These are phyloP conservation scores for Alternaria brassicae DNA, from an alignment of 2,329 filamentous ascomycete species.

Conservation along the genomic window DNA sequence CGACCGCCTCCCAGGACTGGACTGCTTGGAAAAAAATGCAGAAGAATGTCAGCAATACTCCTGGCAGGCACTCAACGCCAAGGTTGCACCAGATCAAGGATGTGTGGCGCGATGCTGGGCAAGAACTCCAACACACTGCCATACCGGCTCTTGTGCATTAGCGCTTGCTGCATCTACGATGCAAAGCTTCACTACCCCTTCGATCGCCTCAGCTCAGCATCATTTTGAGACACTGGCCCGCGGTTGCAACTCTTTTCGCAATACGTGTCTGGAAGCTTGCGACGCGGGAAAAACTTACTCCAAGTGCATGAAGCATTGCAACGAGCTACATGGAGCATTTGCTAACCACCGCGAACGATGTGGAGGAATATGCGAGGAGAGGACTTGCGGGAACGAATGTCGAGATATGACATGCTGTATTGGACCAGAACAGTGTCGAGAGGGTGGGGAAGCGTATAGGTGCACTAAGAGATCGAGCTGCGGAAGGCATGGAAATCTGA, in stretches of 20 bases:
- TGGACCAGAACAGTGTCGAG: background rate
- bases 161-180: background rate
- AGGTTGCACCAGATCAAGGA: background rate
- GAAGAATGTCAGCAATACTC: background rate
- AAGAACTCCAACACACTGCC: background rate
- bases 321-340: background rate
- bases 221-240: background rate
- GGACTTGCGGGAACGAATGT: background rate
- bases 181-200: background rate
- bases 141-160: background rate
- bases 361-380: background rate
- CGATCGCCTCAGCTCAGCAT: too few relatives aligned
- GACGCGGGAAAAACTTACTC: background rate
- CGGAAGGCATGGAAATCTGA: background rate
- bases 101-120: background rate
- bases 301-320: background rate
- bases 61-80: background rate
- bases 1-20: background rate
- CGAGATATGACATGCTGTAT: background rate
- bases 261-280: background rate
- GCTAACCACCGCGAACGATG: background rate
- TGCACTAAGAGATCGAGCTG: background rate
- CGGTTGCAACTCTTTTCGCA: background rate
- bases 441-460: background rate
- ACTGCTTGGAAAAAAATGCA: background rate